Base-by-base conservation (phyloP, 306 rosid genomes). In the Inga oerstediana region DNA sequence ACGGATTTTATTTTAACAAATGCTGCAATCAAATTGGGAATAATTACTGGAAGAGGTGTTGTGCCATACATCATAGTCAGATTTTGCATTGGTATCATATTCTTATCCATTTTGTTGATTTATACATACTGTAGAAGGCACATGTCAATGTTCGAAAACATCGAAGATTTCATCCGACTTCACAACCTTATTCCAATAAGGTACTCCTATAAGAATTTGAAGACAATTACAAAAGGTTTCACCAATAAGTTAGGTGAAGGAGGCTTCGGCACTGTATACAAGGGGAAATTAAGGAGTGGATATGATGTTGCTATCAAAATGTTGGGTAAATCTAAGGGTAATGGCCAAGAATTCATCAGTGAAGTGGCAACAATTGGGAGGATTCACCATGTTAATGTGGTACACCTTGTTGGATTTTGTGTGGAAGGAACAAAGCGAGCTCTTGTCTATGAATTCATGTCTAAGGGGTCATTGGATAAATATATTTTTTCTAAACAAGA, bases 111-210 rank as follows among this genome's bases (percentile, higher is more conserved):
- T 0, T 12, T 62, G 37, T 12, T 62, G 7, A 10, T 62, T 11
- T 27, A 62, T 62, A 27, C 37, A 62, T 62, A 2, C 37, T 17
- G 37, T 11, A 10, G 68, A 22, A 62, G 19, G 5, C 37, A 62
- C 17, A 0, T 62, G 14, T 62, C 37, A 7, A 62, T 62, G 37
- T 24, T 10, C 5, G 68, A 62, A 27, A 12, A 24, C 8, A 70
- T 70, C 0, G 75, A 70, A 43, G 75, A 41, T 4, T 70, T 70
- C 5, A 20, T 70, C 0, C 7, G 27, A 41, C 34, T 70, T 70
- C 74, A 70, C n/a, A 10, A 70, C 32, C 74, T 69, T 15, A 69
- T 69, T 69, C 74, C 49, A 19, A 9, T 70, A 70, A 70, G 74
- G 4, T 70, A 70, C 10, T 70, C 52, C 34, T 70, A 70, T 2